phyloP scores from a whole-genome alignment of 2,329 filamentous ascomycete species.

The Colletotrichum filicis region DNA sequence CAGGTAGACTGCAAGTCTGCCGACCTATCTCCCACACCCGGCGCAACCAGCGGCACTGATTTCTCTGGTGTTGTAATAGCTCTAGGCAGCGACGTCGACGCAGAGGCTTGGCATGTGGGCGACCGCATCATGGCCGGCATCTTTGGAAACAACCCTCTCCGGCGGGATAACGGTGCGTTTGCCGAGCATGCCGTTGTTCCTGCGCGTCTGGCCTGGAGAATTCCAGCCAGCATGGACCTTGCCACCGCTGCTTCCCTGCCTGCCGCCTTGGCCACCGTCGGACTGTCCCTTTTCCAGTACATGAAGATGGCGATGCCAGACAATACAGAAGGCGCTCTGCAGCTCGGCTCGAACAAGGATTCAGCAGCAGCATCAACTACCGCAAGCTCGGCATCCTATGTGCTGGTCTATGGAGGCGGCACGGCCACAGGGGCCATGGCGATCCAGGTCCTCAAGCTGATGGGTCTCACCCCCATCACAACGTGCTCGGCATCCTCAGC shows the following conservation, averaged over 20 bases:
- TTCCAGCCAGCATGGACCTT: constrained; percentile 11
- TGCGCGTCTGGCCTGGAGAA: constrained; percentile 27
- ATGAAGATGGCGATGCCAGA: background rate
- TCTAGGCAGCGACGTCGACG: background rate
- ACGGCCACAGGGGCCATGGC: background rate
- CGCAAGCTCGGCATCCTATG: background rate
- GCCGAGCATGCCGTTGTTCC: constrained; percentile 32
- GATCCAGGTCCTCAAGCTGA: constrained; percentile 1
- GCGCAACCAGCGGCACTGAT: constrained; percentile 37
- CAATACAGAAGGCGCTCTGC: background rate
- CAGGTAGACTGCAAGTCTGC: constrained; percentile 37
- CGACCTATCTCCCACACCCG: constrained; percentile 36
- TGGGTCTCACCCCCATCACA: background rate
- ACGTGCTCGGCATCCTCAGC: background rate
- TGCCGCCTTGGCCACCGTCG: background rate
- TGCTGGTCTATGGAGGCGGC: background rate
- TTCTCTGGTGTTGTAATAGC: constrained; percentile 34
- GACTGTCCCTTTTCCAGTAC: background rate
- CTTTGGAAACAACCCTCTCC: constrained; percentile 25
- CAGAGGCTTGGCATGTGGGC: background rate
- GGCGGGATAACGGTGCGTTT: constrained; percentile 34
- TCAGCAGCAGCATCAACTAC: background rate
- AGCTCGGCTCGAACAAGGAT: background rate
- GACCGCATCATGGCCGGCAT: constrained; percentile 25
- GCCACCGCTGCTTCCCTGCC: background rate